Evolutionary conservation across 164 flowering plant genomes (phyloP).

Genomic region (Vitis amurensis): DNA sequence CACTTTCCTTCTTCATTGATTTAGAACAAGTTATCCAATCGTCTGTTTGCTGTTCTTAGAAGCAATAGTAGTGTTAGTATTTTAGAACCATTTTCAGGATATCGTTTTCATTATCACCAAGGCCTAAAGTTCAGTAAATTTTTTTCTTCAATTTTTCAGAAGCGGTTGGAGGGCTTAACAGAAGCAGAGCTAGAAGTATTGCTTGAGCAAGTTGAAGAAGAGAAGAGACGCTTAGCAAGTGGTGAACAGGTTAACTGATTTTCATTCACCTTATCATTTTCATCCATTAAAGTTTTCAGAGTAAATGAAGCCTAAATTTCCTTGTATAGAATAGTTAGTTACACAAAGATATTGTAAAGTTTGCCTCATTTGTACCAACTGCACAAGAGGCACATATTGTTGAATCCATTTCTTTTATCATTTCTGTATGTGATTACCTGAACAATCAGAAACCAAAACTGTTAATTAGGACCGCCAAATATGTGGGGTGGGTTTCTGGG

Average conservation of each 20-base stretch:
- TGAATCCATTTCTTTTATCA: background rate
- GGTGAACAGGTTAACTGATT: constrained; percentile 48
- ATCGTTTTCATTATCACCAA: background rate
- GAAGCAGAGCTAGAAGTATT: constrained; percentile 81
- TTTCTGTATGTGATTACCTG: background rate
- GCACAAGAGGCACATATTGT: background rate
- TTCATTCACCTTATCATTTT: background rate
- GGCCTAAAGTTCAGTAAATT: background rate
- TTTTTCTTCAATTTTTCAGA: constrained; percentile 40
- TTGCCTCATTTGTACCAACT: background rate
- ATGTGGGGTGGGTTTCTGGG: too few relatives aligned
- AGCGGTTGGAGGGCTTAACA: constrained; percentile 79
- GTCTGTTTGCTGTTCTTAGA: too few relatives aligned
- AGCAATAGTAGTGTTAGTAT: background rate
- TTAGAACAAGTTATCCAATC: too few relatives aligned
- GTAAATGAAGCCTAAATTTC: background rate
- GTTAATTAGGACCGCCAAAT: too few relatives aligned
- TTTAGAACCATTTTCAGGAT: background rate
- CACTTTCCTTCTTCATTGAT: background rate
- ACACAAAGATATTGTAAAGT: background rate
- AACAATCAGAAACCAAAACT: too few relatives aligned
- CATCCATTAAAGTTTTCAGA: background rate
- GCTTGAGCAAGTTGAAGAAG: constrained; percentile 92
- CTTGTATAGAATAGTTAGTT: background rate
- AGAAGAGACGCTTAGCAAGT: constrained; percentile 51